These are phyloP conservation scores for Physaria fendleri DNA, from an alignment of 345 rosid species.

Conservation along the genomic window DNA sequence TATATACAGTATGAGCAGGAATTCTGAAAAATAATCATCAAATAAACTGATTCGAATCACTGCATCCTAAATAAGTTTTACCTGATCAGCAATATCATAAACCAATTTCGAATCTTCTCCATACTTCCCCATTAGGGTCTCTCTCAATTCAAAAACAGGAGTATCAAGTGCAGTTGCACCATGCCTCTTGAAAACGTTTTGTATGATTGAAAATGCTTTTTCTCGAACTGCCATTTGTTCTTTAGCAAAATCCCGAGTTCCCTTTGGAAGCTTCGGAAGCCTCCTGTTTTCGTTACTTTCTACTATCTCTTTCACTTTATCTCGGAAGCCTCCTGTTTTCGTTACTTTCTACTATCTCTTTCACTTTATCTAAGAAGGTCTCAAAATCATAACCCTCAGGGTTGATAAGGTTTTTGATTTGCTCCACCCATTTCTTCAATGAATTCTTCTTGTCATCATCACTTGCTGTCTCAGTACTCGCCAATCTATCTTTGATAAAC, in stretches of 20 bases:
- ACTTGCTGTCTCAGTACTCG: slow-evolving; percentile 24
- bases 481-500: slow-evolving; percentile 55
- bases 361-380: slow-evolving; percentile 44
- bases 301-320: slow-evolving; percentile 59
- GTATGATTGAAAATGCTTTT: slow-evolving; percentile 58
- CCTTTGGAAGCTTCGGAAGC: slow-evolving; percentile 94
- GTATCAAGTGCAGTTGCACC: slow-evolving; percentile 78
- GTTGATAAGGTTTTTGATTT: slow-evolving; percentile 39
- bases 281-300: slow-evolving; percentile 91
- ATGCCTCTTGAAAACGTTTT: slow-evolving; percentile 67
- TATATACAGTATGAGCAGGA: too few species aligned
- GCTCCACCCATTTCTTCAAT: slow-evolving; percentile 42
- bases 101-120: slow-evolving; percentile 83
- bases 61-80: too few species aligned
- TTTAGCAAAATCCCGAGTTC: too few species aligned
- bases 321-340: slow-evolving; percentile 65
- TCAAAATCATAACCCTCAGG: slow-evolving; percentile 45
- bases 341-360: slow-evolving; percentile 80
- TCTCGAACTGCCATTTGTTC: slow-evolving; percentile 69
- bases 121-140: slow-evolving; percentile 68
- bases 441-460: slow-evolving; percentile 24
- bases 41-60: too few species aligned
- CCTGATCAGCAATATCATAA: slow-evolving; percentile 84
- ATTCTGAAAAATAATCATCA: too few species aligned
- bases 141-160: slow-evolving; percentile 78